phyloP scores from a whole-genome alignment of 2,329 filamentous ascomycete species.

The Leptosphaerulina australis region DNA sequence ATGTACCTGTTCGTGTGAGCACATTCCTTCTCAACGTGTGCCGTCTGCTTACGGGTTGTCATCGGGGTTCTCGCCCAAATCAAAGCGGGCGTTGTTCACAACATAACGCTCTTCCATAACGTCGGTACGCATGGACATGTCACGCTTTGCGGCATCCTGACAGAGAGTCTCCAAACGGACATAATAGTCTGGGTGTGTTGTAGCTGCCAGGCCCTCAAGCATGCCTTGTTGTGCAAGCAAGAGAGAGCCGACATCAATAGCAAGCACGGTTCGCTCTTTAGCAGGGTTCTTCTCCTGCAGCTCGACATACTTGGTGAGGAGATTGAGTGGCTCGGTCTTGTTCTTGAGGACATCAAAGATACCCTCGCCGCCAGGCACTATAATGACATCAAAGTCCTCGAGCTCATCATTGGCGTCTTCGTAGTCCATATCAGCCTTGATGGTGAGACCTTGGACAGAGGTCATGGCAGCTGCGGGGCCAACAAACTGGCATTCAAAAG shows the following conservation, averaged over 20 bases:
- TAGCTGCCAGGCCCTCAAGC: conserved; percentile 78
- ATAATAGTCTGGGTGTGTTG: conserved; percentile 80
- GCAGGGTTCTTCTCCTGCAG: conserved; percentile 78
- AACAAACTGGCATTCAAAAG: conserved; percentile 61
- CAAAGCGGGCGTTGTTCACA: conserved; percentile 89
- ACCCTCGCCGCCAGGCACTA: conserved; percentile 75
- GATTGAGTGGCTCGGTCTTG: conserved; percentile 64
- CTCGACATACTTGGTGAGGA: conserved; percentile 79
- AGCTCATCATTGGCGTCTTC: conserved; percentile 77
- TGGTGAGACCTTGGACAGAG: conserved; percentile 67
- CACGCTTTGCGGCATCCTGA: conserved; percentile 72
- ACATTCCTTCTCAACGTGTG: neutral
- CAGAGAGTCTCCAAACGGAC: conserved; percentile 82
- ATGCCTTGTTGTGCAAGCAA: conserved; percentile 78
- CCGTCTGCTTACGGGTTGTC: conserved; percentile 61
- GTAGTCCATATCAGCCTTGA: conserved; percentile 77
- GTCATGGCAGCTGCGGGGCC: conserved; percentile 55
- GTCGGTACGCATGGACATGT: conserved; percentile 77
- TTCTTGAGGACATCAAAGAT: conserved; percentile 67
- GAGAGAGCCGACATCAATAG: conserved; percentile 79
- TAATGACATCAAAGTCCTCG: conserved; percentile 77
- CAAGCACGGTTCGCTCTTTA: conserved; percentile 80
- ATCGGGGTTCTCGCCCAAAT: conserved; percentile 76
- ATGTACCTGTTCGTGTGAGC: conserved; percentile 73
- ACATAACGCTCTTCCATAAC: conserved; percentile 86